phyloP scores from a whole-genome alignment of 2,329 filamentous ascomycete species.

The Sordariomycetes sp. region DNA sequence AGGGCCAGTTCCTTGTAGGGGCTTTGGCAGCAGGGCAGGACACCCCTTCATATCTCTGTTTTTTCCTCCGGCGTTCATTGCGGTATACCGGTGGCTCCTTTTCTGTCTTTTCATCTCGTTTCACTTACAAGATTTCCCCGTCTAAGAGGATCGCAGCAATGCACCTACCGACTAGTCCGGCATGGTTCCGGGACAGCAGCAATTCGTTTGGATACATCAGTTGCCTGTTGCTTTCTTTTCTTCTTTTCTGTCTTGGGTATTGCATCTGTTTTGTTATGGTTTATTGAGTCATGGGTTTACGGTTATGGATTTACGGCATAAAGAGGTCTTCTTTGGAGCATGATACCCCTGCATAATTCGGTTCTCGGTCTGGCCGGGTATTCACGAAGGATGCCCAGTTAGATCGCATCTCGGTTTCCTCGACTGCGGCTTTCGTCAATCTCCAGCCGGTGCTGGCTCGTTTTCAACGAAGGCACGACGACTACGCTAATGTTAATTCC shows the following conservation, averaged over 20 bases:
- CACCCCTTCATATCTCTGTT: neutral
- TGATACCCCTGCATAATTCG: slow-evolving; percentile 3
- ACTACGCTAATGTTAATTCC: neutral
- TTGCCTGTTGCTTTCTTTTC: neutral
- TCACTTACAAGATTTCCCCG: slow-evolving; percentile 1
- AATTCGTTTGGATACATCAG: neutral
- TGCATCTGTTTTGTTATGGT: neutral
- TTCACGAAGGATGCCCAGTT: neutral
- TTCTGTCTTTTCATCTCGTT: neutral
- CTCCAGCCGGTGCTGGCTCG: neutral
- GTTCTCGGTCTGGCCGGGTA: neutral
- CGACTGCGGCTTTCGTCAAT: neutral
- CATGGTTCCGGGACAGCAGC: slow-evolving; percentile 5
- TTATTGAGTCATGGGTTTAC: slow-evolving; percentile 1
- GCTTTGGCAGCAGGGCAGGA: slow-evolving; percentile 5
- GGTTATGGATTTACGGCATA: slow-evolving; percentile 2
- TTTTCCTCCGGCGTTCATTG: neutral
- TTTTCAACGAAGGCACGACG: neutral
- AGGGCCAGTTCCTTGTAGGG: neutral
- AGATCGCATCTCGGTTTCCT: neutral
- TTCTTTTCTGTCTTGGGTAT: neutral
- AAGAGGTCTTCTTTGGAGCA: slow-evolving; percentile 6
- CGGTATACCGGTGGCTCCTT: neutral
- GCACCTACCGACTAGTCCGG: slow-evolving; percentile 5
- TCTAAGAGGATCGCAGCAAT: slow-evolving; percentile 9